Evolutionary conservation across 768 basidiomycete genomes (phyloP).

Genomic region (Pleurotus giganteus): DNA sequence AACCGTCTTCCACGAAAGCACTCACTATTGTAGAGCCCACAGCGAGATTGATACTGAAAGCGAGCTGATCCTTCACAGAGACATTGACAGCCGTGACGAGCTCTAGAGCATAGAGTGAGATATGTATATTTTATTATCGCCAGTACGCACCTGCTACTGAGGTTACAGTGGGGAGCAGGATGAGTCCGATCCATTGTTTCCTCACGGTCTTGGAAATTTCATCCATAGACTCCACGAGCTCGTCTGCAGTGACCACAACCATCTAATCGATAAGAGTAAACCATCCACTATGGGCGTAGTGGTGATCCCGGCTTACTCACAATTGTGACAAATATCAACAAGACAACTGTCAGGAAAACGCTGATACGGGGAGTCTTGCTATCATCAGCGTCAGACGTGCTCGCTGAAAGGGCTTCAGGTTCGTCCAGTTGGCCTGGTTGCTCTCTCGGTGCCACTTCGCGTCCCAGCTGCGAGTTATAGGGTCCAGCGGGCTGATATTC

Average conservation of each 20-base stretch:
- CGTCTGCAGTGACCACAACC: constrained; percentile 58
- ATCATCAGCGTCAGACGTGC: not conserved
- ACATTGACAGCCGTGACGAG: constrained; percentile 88
- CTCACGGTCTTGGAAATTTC: constrained; percentile 68
- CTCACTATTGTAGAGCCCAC: constrained; percentile 75
- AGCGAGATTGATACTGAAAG: constrained; percentile 74
- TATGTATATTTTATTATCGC: not conserved
- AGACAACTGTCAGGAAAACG: constrained; percentile 49
- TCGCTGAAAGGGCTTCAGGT: not conserved
- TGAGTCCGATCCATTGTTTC: constrained; percentile 87
- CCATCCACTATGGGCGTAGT: not conserved
- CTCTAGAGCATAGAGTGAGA: constrained; percentile 43
- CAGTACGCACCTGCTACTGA: constrained; percentile 62
- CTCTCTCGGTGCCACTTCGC: not conserved
- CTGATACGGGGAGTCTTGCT: constrained; percentile 51
- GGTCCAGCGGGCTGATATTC: not conserved
- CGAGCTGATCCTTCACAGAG: constrained; percentile 82
- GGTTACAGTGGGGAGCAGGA: constrained; percentile 83
- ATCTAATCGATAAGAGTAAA: constrained; percentile 28
- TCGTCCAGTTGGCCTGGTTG: not conserved
- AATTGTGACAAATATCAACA: constrained; percentile 60
- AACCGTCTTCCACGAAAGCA: constrained; percentile 1
- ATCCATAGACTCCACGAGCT: constrained; percentile 83
- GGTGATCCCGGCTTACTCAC: constrained; percentile 36
- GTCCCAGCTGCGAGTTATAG: too few species aligned